A percentile compares a stretch with the other conserved stretches of the same genome.
These are phyloP conservation scores for Ophiocordyceps camponoti-saundersi DNA, from an alignment of 2,329 filamentous ascomycete genomes.

Conservation along the genomic window DNA sequence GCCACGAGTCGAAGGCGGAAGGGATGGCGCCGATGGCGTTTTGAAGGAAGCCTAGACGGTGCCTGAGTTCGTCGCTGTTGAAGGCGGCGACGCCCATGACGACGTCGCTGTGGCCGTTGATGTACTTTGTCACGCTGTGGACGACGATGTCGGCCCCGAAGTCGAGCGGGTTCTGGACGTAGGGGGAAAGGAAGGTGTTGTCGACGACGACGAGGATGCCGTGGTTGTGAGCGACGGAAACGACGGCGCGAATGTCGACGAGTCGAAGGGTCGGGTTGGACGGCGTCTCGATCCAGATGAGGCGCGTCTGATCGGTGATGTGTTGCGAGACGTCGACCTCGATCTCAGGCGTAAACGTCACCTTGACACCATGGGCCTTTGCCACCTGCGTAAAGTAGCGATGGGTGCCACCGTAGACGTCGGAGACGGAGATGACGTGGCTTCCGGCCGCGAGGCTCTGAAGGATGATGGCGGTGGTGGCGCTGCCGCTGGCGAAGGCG, in stretches of 20 bases:
- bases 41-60: conserved; percentile 75
- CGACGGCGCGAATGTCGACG: conserved; percentile 81
- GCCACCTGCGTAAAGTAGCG: conserved; percentile 98
- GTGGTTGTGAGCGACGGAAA: conserved; percentile 65
- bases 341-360: conserved; percentile 87
- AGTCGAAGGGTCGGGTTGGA: conserved; percentile 88
- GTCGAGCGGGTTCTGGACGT: conserved; percentile 89
- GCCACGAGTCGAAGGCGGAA: conserved; percentile 92
- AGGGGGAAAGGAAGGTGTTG: conserved; percentile 95
- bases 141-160: conserved; percentile 94
- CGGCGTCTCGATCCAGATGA: conserved; percentile 91
- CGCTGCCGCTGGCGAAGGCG: conserved; percentile 86
- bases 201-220: conserved; percentile 95
- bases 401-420: conserved; percentile 96
- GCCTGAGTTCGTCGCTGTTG: conserved; percentile 66
- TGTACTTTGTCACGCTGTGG: conserved; percentile 97
- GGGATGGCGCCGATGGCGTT: conserved; percentile 95
- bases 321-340: conserved; percentile 73
- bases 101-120: conserved; percentile 93
- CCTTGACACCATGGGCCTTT: conserved; percentile 79
- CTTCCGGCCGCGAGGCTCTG: conserved; percentile 82
- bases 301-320: conserved; percentile 75
- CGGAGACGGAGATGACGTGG: conserved; percentile 90
- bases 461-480: conserved; percentile 82
- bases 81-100: conserved; percentile 95